Percentiles rank a stretch among this genome's conserved stretches.
Conservation (phyloP, 345 rosid species). For the Ailanthus altissimus region DNA sequence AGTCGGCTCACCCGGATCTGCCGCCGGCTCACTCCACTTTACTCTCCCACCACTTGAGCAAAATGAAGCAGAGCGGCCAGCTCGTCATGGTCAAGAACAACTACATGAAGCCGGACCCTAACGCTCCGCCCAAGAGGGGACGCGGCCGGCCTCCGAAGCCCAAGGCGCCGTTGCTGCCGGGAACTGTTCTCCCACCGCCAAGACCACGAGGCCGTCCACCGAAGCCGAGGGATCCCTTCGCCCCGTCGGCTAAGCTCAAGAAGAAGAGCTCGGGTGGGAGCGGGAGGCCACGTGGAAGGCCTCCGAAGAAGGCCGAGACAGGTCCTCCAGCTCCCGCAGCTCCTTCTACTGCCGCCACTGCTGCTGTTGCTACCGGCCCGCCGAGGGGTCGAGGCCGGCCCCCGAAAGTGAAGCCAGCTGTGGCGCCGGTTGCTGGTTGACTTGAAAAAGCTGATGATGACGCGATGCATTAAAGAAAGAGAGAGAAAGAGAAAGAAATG, state of each 20-base stretch:
- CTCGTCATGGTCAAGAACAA: slow-evolving; percentile 64
- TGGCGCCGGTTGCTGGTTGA: slow-evolving; percentile 69
- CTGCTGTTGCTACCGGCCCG: slow-evolving; percentile 24
- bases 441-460: neutral
- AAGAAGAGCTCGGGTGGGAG: slow-evolving; percentile 22
- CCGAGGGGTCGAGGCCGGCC: slow-evolving; percentile 80
- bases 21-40: slow-evolving; percentile 63
- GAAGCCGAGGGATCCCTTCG: slow-evolving; percentile 48
- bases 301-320: slow-evolving; percentile 60
- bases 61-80: slow-evolving; percentile 66
- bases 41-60: slow-evolving; percentile 61
- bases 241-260: slow-evolving; percentile 33
- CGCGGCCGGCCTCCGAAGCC: slow-evolving; percentile 93
- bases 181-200: slow-evolving; percentile 36
- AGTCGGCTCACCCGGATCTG: slow-evolving; percentile 46
- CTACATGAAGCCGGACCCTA: slow-evolving; percentile 72
- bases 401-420: slow-evolving; percentile 73
- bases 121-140: slow-evolving; percentile 83
- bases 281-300: slow-evolving; percentile 68
- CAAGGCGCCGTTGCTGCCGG: slow-evolving; percentile 32
- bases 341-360: slow-evolving; percentile 15
- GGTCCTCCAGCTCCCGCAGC: slow-evolving; percentile 8
- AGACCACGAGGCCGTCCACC: slow-evolving; percentile 85
- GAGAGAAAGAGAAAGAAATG: slow-evolving; percentile 3
- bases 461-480: neutral